Evolutionary conservation across 805 yeast species (phyloP).

Genomic region (Torulaspora quercuum): DNA sequence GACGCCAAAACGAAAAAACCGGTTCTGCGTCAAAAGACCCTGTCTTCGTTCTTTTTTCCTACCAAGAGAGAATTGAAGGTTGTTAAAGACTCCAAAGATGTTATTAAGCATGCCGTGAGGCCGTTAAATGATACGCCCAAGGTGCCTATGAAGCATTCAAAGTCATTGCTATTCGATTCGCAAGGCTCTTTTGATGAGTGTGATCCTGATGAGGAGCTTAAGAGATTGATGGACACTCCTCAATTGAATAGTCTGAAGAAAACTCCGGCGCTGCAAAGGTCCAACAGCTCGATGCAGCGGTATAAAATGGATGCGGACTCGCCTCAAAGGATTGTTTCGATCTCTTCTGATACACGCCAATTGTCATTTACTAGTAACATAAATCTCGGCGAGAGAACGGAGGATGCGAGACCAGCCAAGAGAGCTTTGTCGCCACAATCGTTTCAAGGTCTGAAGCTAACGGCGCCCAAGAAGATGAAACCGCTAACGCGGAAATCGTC

Average conservation of each 20-base stretch:
- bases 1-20: slow-evolving; percentile 5
- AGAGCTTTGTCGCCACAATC: slow-evolving; percentile 14
- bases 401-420: slow-evolving; percentile 10
- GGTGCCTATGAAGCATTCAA: no score
- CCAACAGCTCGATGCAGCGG: slow-evolving; percentile 12
- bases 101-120: no score
- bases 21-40: slow-evolving; percentile 11
- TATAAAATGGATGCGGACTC: slow-evolving; percentile 1
- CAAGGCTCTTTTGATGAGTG: slow-evolving; percentile 37
- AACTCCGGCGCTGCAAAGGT: slow-evolving; percentile 14
- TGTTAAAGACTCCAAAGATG: no score
- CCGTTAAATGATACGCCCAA: no score
- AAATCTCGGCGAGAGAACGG: background rate
- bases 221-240: slow-evolving; percentile 20
- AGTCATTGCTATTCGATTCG: slow-evolving; percentile 22
- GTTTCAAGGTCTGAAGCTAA: slow-evolving; percentile 22
- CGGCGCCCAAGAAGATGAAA: slow-evolving; percentile 21
- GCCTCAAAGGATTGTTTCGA: slow-evolving; percentile 11
- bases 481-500: slow-evolving; percentile 10
- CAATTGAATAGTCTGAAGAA: slow-evolving; percentile 30
- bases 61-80: background rate
- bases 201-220: slow-evolving; percentile 27
- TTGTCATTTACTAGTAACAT: slow-evolving; percentile 18
- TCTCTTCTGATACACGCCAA: slow-evolving; percentile 17
- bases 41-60: slow-evolving; percentile 7